Base-by-base conservation (phyloP, 306 rosid species). In the Inga leiocalycina region DNA sequence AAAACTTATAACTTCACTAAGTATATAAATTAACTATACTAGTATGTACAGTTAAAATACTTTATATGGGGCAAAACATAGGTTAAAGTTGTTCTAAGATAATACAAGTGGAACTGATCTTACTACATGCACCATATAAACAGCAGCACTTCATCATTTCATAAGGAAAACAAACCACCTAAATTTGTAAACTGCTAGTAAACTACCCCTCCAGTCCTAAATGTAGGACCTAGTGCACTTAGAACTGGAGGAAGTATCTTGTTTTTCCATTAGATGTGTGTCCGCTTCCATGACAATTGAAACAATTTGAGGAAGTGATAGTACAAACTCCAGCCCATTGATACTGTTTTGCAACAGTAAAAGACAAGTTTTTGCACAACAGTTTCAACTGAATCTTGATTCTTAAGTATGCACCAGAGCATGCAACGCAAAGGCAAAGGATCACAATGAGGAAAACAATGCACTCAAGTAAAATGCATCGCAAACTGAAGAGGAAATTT, bases 21-120 rank as follows among this genome's bases (percentile, higher is more conserved):
- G 30, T 27, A 54, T 54, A 4, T 2, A 54, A 19, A 19, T 17
- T 5, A 52, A 56, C 62, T 56, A 56, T 6, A 20, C 27, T 7
- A 20, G 62, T 20, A 20, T 45, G 49, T 10, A 11, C 49, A 45
- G 3, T 45, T 46, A 14, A 82, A 71, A 71, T 66, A 27, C 56
- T 48, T 48, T 67, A 76, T 37, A 62, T 52, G 27, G 72, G 75
- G 67, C 64, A 86, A 67, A 70, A 75, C 71, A 59, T 22, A 35
- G 43, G 54, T 17, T 61, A 39, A 48, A 80, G 32, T 49, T 54
- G 79, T 64, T 62, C 44, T 57, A 70, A 32, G 66, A 67, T 69
- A 65, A 16, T 39, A 17, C 39, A 76, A 69, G 49, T 45, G 27
- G 69, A 39, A 78, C 68, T 43, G 46, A 61, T 49, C 81, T 57